phyloP scores from a whole-genome alignment of 208 protist genomes.

The Trichomonas vaginalis region DNA sequence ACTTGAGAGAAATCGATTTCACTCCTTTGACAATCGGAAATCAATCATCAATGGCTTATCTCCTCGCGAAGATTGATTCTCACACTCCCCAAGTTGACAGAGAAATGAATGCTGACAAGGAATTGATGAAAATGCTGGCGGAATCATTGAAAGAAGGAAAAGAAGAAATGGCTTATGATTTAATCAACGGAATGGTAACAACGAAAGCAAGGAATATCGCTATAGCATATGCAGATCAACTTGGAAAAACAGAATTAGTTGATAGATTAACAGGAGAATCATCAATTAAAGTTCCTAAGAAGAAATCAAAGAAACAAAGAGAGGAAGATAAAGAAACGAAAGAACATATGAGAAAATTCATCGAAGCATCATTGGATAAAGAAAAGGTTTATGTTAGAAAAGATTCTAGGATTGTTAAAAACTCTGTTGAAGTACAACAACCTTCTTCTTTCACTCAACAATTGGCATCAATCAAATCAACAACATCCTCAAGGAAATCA shows the following conservation, averaged over 20 bases:
- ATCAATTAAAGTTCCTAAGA: background rate
- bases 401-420: background rate
- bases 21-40: background rate
- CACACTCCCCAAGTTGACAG: background rate
- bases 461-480: background rate
- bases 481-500: background rate
- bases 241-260: background rate
- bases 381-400: background rate
- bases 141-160: background rate
- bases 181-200: background rate
- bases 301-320: background rate
- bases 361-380: background rate
- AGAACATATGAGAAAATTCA: background rate
- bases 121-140: background rate
- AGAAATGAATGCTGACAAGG: background rate
- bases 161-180: background rate
- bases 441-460: background rate
- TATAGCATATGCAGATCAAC: background rate
- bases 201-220: background rate
- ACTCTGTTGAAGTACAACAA: background rate
- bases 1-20: background rate
- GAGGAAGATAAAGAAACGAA: background rate
- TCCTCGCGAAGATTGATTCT: background rate
- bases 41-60: background rate
- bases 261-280: background rate